phyloP scores from a whole-genome alignment of 2,329 filamentous ascomycete species.

The Trichoderma sp. region DNA sequence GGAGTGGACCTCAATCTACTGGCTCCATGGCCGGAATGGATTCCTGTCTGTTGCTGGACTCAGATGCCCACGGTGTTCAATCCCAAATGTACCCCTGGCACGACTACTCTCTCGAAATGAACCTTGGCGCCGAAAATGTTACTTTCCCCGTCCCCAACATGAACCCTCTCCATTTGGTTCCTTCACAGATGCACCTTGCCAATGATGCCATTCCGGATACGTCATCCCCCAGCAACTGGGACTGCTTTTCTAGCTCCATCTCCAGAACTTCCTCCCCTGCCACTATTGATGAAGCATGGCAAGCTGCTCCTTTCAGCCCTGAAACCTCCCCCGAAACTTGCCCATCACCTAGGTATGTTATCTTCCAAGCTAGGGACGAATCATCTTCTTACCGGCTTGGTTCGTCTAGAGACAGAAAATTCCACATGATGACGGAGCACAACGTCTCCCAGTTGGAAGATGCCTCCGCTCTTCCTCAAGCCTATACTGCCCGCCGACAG shows the following conservation, averaged over 20 bases:
- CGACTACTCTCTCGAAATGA: conserved; percentile 46
- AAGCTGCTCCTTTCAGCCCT: conserved; percentile 34
- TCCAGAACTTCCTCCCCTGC: conserved; percentile 53
- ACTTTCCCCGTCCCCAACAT: conserved; percentile 44
- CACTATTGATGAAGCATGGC: conserved; percentile 50
- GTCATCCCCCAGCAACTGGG: conserved; percentile 53
- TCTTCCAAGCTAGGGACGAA: conserved; percentile 18
- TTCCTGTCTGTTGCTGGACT: conserved; percentile 51
- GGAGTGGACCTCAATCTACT: conserved; percentile 40
- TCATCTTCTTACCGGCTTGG: conserved; percentile 26
- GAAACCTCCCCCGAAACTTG: conserved; percentile 51
- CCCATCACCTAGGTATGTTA: conserved; percentile 55
- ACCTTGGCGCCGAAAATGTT: conserved; percentile 43
- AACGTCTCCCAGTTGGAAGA: conserved; percentile 32
- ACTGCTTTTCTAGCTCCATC: conserved; percentile 52
- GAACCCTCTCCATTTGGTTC: conserved; percentile 53
- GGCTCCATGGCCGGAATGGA: conserved; percentile 48
- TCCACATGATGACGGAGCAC: conserved; percentile 32
- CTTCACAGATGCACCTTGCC: conserved; percentile 54
- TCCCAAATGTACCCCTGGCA: conserved; percentile 51
- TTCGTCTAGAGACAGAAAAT: conserved; percentile 33
- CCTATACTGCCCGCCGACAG: conserved; percentile 47
- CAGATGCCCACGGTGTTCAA: conserved; percentile 46
- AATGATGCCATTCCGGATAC: conserved; percentile 50
- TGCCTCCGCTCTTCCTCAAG: conserved; percentile 31